Evolutionary conservation across 2,329 filamentous ascomycete species (phyloP), one percentile per base, ranked within the genome.

Genomic region (Paramyrothecium sp.): DNA sequence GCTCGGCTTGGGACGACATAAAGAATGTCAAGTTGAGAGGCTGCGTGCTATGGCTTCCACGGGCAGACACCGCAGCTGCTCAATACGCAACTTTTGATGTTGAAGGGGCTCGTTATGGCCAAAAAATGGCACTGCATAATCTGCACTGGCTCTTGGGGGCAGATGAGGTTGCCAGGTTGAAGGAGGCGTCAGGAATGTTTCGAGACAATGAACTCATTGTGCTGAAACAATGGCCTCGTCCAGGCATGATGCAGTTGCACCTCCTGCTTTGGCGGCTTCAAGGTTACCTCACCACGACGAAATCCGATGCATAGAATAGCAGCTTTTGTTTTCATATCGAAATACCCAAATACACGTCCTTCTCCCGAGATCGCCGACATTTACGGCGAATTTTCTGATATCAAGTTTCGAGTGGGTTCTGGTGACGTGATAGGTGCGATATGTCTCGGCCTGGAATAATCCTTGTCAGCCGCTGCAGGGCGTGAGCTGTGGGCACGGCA

Each of bases 181-280:
- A 64, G 51, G 33, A 65, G 1, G 67, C 72, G 23, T 68, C 74
- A 1, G 41, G 56, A 1, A 57, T 73, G 21, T 74, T 81, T 21
- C 64, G 61, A 3, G 67, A 76, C 1, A 73, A 73, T 2, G 73
- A 69, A 10, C 68, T 81, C 20, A 73, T 78, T 54, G 70, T 85
- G 58, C 63, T 84, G 55, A 70, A 65, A 51, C 65, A 68, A 41
- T 67, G 73, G 70, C 59, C 73, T 71, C 62, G 71, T 63, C 59
- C 61, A 49, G 70, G 73, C 41, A 81, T 78, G 8, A 66, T 75
- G 21, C 67, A 74, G 16, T 52, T 85, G 50, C 81, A 85, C 67
- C 56, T 78, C 55, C 73, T 78, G 54, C 72, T 88, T 8, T 88
- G 85, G 85, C 81, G 79, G 59, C 66, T 88, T 10, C 81, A 87